These are phyloP conservation scores for Hanseniaspora hatyaiensis DNA, from an alignment of 805 yeast species.

Conservation along the genomic window DNA sequence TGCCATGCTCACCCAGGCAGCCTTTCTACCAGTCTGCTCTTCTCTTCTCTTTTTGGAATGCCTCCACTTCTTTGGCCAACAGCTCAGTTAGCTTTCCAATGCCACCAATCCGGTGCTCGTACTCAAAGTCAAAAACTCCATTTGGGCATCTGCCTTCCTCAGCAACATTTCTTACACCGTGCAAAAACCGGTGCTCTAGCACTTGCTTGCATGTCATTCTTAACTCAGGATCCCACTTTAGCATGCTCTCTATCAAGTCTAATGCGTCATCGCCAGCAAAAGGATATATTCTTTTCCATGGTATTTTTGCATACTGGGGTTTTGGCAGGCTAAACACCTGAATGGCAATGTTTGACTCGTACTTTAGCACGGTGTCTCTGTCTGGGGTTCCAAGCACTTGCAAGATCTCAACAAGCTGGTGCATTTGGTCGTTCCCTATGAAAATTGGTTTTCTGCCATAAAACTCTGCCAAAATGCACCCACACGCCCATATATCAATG, in stretches of 20 bases:
- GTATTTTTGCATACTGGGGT: conserved; percentile 32
- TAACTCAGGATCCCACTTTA: conserved; percentile 52
- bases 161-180: conserved; percentile 38
- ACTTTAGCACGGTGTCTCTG: conserved; percentile 33
- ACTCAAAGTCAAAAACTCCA: conserved; percentile 50
- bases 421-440: conserved; percentile 58
- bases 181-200: conserved; percentile 46
- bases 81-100: conserved; percentile 38
- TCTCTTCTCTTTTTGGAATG: conserved; percentile 33
- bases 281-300: conserved; percentile 51
- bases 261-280: conserved; percentile 43
- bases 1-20: no score
- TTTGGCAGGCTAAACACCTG: conserved; percentile 36
- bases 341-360: conserved; percentile 38
- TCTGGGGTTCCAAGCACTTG: conserved; percentile 65
- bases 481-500: conserved; percentile 89
- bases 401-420: conserved; percentile 59
- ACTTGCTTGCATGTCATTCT: conserved; percentile 49
- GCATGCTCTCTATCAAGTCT: conserved; percentile 41
- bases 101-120: conserved; percentile 38
- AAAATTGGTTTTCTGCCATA: conserved; percentile 72
- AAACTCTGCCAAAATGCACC: conserved; percentile 79
- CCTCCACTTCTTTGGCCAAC: conserved; percentile 42
- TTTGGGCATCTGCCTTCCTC: conserved; percentile 45
- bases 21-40: no score